Base-by-base conservation (phyloP, 2,329 filamentous ascomycete genomes). In the Calonectria naviculata region DNA sequence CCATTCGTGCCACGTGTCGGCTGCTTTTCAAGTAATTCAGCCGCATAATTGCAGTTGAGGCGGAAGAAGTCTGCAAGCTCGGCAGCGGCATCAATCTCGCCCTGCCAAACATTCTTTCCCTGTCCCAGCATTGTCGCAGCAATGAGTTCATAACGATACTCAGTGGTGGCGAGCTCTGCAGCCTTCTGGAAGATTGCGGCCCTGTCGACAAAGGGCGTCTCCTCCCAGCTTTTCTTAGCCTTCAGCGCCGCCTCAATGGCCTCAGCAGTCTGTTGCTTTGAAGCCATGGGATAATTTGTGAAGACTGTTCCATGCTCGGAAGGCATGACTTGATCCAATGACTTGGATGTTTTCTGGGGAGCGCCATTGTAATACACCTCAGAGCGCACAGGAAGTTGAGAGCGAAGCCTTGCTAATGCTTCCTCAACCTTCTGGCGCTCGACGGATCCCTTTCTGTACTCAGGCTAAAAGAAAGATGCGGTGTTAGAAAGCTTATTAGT, bases 91-190 rank as follows among this genome's bases (percentile, higher is more conserved):
- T 98, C 96, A 74, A 98, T 98, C 88, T 98, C 96, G 19, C 96
- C 96, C 84, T 98, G 96, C 95, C 95, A 98, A 38, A 94, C 94
- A 83, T 98, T 98, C 90, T 98, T 98, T 79, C 96, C 96, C 85
- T 98, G 96, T 69, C 96, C 96, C 26, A 97, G 87, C 91, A 98
- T 98, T 6, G 96, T 98, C 41, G 95, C 91, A 7, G 96, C 95
- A 93, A 98, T 97, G 78, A 98, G 90, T 67, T 98, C 94, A 84
- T 97, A 97, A 81, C 96, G 91, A 85, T 98, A 98, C 38, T 42
- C 38, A 19, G 38, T 42, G 38, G 38, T 42, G 38, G 38, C 38
- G 7, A 42, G 38, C 38, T 42, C 38, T 7, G 38, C 38, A 19
- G 38, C 38, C 38, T 42, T 42, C 17, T 42, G 38, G 38, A 42